Conservation (phyloP, 352 stramenopile genomes). For the Phytophthora sp. region DNA sequence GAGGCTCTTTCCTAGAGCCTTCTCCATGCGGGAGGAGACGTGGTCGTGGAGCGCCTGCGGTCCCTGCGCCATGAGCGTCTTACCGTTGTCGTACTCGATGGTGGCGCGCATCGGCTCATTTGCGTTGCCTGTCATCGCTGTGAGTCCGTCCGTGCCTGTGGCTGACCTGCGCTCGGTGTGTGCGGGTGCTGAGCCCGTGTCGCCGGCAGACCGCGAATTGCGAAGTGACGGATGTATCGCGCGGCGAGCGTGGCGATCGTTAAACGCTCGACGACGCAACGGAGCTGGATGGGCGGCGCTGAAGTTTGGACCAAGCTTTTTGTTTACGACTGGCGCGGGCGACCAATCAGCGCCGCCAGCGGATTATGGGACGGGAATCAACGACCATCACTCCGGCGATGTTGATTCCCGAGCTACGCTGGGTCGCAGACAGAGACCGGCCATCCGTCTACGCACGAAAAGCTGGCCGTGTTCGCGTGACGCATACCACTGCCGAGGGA, state of each 20-base stretch:
- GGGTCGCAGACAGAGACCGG: no score
- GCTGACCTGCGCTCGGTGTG: not conserved
- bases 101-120: not conserved
- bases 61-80: slow-evolving; percentile 10
- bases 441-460: no score
- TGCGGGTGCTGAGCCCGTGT: not conserved
- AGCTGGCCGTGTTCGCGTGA: no score
- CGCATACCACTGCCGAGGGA: no score
- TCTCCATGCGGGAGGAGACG: slow-evolving; percentile 26
- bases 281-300: no score
- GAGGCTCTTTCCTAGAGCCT: slow-evolving; percentile 17
- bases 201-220: slow-evolving; percentile 15
- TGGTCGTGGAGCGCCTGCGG: slow-evolving; percentile 8
- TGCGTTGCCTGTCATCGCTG: not conserved
- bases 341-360: slow-evolving; percentile 1
- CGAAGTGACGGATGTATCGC: slow-evolving; percentile 12
- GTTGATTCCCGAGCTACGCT: slow-evolving; percentile 1
- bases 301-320: slow-evolving; percentile 8
- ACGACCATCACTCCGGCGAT: slow-evolving; percentile 14
- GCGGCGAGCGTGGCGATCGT: not conserved
- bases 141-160: not conserved
- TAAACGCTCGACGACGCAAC: not conserved
- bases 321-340: slow-evolving; percentile 4
- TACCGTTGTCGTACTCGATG: slow-evolving; percentile 28
- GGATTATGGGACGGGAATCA: slow-evolving; percentile 26